Evolutionary conservation across 176 grass and related monocot species (phyloP), one percentile per base, ranked within the genome.

Genomic region (Poa pratensis): DNA sequence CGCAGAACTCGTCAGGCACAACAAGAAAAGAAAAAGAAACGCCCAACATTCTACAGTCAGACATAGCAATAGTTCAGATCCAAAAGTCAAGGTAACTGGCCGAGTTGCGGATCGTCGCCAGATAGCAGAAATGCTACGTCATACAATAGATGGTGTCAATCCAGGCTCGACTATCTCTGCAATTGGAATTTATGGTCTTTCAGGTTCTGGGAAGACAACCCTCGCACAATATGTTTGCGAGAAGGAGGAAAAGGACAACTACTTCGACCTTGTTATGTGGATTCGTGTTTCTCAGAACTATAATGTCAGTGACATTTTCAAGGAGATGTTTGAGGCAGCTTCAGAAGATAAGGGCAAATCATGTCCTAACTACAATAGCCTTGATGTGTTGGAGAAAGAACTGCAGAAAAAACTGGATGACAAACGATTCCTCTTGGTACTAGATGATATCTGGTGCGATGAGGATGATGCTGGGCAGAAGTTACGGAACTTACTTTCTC

Each of bases 121-220:
- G 17, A 89, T 87, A 82, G 37, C 24, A 43, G 32, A 48, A 15
- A 60, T 83, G 18, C 77, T 92, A 8, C 73, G 8, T 51, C 20
- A 80, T 0, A 30, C 11, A 32, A 17, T 32, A 17, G 27, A 35
- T 3, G 74, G 30, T 83, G 43, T 11, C 22, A 43, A 65, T 42
- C 54, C 68, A 74, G 30, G 20, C 30, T 73, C 87, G 5, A 82
- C 58, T 50, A 68, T 76, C 50, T 87, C 87, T 2, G 52, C 66
- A n/a, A 40, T 89, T 54, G 79, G 82, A 35, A 71, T 92, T 17
- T 49, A 76, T 8, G 90, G 87, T 1, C 48, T 90, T 19, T 52
- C 59, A 3, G 90, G 90, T 1, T 81, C 64, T 3, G 83, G 90
- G 10, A 89, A 92, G 64, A 92, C 82, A 7, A 89, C 90, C 15